Percentiles rank a stretch among this genome's conserved stretches.
phyloP scores from a whole-genome alignment of 1,284 basidiomycete genomes.

The Sutorius eximius region DNA sequence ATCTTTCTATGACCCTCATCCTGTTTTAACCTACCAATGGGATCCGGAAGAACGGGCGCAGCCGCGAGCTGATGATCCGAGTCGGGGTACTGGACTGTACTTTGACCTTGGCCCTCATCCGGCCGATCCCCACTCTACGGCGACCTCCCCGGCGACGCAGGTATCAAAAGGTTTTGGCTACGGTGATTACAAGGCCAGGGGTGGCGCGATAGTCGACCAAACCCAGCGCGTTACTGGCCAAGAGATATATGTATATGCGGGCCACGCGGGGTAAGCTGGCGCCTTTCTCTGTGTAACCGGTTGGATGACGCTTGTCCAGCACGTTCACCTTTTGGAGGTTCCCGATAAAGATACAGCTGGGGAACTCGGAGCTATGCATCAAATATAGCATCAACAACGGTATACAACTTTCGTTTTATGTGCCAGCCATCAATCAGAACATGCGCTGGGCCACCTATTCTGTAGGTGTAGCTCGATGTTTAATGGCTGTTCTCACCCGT shows the following conservation, averaged over 20 bases:
- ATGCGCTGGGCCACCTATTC: slow-evolving; percentile 91
- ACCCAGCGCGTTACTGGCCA: slow-evolving; percentile 57
- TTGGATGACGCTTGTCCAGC: slow-evolving; percentile 37
- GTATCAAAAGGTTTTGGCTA: slow-evolving; percentile 9
- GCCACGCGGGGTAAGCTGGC: slow-evolving; percentile 56
- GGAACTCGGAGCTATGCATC: slow-evolving; percentile 73
- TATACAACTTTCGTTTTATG: slow-evolving; percentile 76
- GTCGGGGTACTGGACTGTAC: slow-evolving; percentile 24
- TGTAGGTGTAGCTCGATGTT: slow-evolving; percentile 47
- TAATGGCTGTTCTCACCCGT: neutral
- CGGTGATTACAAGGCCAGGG: slow-evolving; percentile 22
- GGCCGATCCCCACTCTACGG: slow-evolving; percentile 61
- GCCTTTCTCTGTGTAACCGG: neutral
- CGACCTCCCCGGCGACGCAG: slow-evolving; percentile 22
- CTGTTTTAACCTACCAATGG: slow-evolving; percentile 77
- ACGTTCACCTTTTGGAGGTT: slow-evolving; percentile 96
- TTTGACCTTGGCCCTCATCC: slow-evolving; percentile 70
- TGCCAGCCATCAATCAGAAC: slow-evolving; percentile 82
- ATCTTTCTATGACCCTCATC: slow-evolving; percentile 77
- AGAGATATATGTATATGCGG: slow-evolving; percentile 80
- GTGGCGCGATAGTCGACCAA: slow-evolving; percentile 22
- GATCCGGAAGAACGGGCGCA: slow-evolving; percentile 50
- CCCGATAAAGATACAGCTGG: slow-evolving; percentile 80
- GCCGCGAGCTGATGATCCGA: slow-evolving; percentile 15
- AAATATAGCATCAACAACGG: slow-evolving; percentile 81